Conservation (phyloP, 1,284 basidiomycete species). For the Moesziomyces sp. region DNA sequence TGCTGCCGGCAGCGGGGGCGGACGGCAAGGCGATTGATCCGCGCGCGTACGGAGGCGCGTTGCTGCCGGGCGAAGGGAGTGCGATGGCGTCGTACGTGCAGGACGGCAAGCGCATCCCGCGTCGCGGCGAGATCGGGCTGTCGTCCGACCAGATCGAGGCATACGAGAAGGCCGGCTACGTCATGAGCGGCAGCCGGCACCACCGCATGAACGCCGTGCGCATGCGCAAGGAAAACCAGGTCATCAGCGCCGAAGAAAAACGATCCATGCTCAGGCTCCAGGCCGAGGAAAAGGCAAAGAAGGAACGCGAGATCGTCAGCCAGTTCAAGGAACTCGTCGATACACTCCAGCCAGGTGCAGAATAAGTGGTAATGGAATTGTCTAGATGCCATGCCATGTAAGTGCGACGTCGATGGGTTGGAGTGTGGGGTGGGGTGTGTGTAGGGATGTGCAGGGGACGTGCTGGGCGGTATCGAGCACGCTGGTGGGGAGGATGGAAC, state of each 20-base stretch:
- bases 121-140: conserved; percentile 96
- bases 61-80: conserved; percentile 91
- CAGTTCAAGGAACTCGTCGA: conserved; percentile 65
- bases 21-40: conserved; percentile 39
- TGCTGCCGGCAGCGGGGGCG: conserved; percentile 20
- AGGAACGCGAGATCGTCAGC: conserved; percentile 75
- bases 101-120: conserved; percentile 90
- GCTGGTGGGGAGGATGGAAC: not conserved
- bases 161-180: conserved; percentile 91
- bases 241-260: conserved; percentile 94
- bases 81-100: conserved; percentile 96
- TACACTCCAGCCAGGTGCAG: conserved; percentile 25
- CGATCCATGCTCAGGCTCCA: conserved; percentile 90
- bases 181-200: conserved; percentile 95
- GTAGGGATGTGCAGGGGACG: conserved; percentile 22
- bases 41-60: conserved; percentile 76
- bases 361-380: not conserved
- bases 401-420: conserved; percentile 22
- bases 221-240: conserved; percentile 98
- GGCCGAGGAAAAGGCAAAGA: conserved; percentile 88
- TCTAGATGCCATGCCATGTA: conserved; percentile 43
- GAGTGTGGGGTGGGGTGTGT: conserved; percentile 9
- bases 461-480: conserved; percentile 4
- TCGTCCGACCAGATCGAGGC: conserved; percentile 84
- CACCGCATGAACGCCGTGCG: conserved; percentile 88